Evolutionary conservation across 768 basidiomycete species (phyloP).

Genomic region (Kwoniella europaea): DNA sequence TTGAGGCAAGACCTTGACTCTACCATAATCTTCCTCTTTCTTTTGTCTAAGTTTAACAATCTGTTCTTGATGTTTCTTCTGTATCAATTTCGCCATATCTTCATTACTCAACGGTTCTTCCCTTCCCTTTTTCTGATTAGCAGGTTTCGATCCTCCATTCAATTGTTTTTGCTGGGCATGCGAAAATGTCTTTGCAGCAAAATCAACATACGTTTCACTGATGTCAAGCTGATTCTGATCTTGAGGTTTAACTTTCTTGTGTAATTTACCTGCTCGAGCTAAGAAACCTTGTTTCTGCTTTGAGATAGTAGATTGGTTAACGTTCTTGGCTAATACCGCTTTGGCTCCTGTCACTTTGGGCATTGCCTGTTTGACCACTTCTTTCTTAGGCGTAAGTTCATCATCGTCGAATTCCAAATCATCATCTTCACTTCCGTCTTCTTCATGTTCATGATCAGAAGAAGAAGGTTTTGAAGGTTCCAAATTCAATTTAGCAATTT

Average conservation of each 20-base stretch:
- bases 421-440: slow-evolving; percentile 12
- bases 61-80: slow-evolving; percentile 26
- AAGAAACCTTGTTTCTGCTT: slow-evolving; percentile 28
- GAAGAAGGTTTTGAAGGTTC: slow-evolving; percentile 6
- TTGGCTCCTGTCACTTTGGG: slow-evolving; percentile 28
- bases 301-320: slow-evolving; percentile 19
- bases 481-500: slow-evolving; percentile 3
- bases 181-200: slow-evolving; percentile 35
- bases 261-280: slow-evolving; percentile 29
- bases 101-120: slow-evolving; percentile 22
- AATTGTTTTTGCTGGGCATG: slow-evolving; percentile 30
- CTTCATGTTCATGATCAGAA: slow-evolving; percentile 3
- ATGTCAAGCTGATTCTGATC: slow-evolving; percentile 5
- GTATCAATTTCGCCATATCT: slow-evolving; percentile 17
- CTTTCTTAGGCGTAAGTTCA: slow-evolving; percentile 14
- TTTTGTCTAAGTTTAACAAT: slow-evolving; percentile 12
- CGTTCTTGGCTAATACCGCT: slow-evolving; percentile 25
- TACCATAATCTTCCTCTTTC: slow-evolving; percentile 42
- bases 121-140: slow-evolving; percentile 37
- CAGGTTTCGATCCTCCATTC: slow-evolving; percentile 38
- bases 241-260: slow-evolving; percentile 4
- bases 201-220: slow-evolving; percentile 38
- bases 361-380: not conserved
- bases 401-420: slow-evolving; percentile 16
- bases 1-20: slow-evolving; percentile 28